phyloP scores from a whole-genome alignment of 208 protist genomes.

The Wallacemonas sp. region DNA sequence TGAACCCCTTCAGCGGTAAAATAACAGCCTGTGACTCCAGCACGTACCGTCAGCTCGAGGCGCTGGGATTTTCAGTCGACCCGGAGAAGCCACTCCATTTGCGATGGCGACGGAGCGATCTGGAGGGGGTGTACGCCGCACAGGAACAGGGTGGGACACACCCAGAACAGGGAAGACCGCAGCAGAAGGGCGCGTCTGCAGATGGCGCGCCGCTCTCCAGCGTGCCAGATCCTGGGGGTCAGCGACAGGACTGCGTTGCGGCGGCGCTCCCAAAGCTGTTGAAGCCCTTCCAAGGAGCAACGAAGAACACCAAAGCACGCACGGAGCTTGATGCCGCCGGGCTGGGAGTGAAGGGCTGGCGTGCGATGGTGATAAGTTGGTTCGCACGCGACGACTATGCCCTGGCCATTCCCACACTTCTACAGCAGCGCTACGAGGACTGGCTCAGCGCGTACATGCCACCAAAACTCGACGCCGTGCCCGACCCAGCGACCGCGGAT shows the following conservation, averaged over 20 bases:
- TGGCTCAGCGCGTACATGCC: conserved; percentile 65
- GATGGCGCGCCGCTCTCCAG: too few relatives aligned
- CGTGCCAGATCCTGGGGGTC: too few relatives aligned
- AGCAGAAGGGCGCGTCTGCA: too few relatives aligned
- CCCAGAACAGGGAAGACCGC: too few relatives aligned
- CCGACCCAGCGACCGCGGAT: conserved; percentile 35
- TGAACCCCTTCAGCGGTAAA: conserved; percentile 83
- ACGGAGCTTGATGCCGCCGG: background rate
- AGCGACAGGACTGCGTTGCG: too few relatives aligned
- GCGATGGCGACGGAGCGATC: conserved; percentile 34
- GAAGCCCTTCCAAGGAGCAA: conserved; percentile 4
- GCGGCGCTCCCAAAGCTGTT: conserved; percentile 4
- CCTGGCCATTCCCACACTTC: conserved; percentile 37
- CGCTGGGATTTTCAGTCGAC: conserved; percentile 59
- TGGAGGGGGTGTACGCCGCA: too few relatives aligned
- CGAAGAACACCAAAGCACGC: background rate
- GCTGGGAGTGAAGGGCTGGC: conserved; percentile 32
- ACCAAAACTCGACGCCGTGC: conserved; percentile 69
- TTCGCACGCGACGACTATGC: conserved; percentile 53
- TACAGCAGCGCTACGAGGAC: conserved; percentile 57
- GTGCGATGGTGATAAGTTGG: conserved; percentile 36
- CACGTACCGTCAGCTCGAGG: conserved; percentile 28
- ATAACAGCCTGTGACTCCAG: conserved; percentile 25
- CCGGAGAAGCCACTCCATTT: conserved; percentile 60
- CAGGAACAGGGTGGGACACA: too few relatives aligned